Base-by-base conservation (phyloP, 805 yeast genomes). In the Isabelozyma gotoi region DNA sequence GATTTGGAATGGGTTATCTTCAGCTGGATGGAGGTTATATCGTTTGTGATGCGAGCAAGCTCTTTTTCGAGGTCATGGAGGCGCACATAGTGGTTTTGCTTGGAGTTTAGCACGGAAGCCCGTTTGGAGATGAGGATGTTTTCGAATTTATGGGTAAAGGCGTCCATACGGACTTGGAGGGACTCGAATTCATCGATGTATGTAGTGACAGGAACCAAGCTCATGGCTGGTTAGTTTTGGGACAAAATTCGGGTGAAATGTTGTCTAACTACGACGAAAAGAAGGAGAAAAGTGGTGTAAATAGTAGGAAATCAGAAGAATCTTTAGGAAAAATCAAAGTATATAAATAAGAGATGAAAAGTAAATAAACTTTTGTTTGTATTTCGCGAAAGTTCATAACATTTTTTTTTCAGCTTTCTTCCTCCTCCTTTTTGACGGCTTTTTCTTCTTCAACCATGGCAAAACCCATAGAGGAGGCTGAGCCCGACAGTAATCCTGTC, bases 121-220 rank as follows among this genome's bases (percentile, higher is more conserved):
- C 73, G 55, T 52, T 70, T 65, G 15, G 53, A 60, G 0, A 62
- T 49, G 8, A 74, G 53, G 31, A 58, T 62, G 14, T 51, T 47
- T 47, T 72, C 73, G 53, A 76, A 63, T 14, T 12, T 20, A 54
- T 60, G 18, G 53, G 51, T n/a, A 42, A 77, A 73, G 16, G 46
- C 55, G 21, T 63, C 68, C 65, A 77, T 65, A 39, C 68, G 66
- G 19, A 41, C 40, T 48, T 65, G 65, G 17, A 75, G 63, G 14
- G 53, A 52, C 6, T 64, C 70, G 46, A 73, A 73, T 46, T 63
- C 65, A 7, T 65, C 65, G 11, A 59, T 50, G 5, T 36, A 36
- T 20, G 24, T 32, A 15, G 20, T 34, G 11, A 17, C 20, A 19
- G 36, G 36, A 4, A 12, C 17, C 14, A 34, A 14, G 3, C 36